Percentiles rank a stretch among this genome's conserved stretches.
Evolutionary conservation across 2,329 filamentous ascomycete species (phyloP).

Genomic region (Neopestalotiopsis sp.): DNA sequence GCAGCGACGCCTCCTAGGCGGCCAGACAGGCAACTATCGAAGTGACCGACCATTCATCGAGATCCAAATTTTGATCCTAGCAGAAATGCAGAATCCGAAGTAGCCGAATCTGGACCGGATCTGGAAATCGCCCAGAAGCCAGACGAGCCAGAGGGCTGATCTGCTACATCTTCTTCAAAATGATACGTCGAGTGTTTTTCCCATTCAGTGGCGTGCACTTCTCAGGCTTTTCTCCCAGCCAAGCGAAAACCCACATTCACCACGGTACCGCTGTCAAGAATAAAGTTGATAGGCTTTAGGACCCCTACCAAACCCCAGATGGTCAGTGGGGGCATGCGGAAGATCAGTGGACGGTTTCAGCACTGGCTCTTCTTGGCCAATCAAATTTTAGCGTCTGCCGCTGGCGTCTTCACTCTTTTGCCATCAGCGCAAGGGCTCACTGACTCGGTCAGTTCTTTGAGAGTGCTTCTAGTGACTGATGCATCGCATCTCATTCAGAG

Average conservation of each 20-base stretch:
- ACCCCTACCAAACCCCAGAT: constrained; percentile 11
- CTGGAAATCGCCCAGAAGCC: not conserved
- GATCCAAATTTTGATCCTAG: too few relatives aligned
- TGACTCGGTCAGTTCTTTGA: not conserved
- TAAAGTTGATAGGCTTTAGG: not conserved
- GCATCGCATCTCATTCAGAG: not conserved
- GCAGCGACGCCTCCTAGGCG: not conserved
- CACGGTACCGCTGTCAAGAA: not conserved
- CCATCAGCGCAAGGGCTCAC: not conserved
- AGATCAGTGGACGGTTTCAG: constrained; percentile 3
- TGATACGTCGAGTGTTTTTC: not conserved
- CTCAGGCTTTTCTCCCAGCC: not conserved
- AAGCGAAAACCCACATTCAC: not conserved
- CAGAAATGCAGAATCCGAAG: not conserved
- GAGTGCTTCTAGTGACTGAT: not conserved
- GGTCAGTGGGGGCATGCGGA: not conserved
- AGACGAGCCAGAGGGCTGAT: not conserved
- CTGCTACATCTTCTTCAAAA: not conserved
- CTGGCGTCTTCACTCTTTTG: not conserved
- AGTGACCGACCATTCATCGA: not conserved
- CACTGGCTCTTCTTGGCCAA: not conserved
- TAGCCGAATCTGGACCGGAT: not conserved
- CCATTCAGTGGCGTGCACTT: not conserved
- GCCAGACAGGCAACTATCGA: not conserved
- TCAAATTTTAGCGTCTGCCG: not conserved